phyloP scores from a whole-genome alignment of 75 land plant species.

The Cunninghamia lanceolata region DNA sequence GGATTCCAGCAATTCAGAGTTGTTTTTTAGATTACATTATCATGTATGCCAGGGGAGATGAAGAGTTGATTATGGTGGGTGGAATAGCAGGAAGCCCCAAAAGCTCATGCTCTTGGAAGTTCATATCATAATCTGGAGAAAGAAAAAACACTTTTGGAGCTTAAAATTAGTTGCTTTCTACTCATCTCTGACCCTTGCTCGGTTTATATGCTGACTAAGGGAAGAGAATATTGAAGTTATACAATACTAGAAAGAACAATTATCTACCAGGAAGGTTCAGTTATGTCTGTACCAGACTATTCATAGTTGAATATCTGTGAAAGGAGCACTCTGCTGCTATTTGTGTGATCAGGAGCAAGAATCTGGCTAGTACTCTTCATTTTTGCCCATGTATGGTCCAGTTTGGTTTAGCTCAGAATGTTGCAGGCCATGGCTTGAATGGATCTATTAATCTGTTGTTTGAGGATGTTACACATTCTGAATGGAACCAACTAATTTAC shows the following conservation, averaged over 20 bases:
- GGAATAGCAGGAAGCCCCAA: neutral
- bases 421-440: neutral
- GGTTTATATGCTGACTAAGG: neutral
- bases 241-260: neutral
- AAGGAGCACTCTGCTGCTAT: neutral
- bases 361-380: neutral
- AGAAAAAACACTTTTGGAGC: neutral
- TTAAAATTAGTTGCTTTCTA: neutral
- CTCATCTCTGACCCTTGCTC: neutral
- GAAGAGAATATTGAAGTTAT: neutral
- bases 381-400: neutral
- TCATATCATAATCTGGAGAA: neutral
- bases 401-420: neutral
- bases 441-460: neutral
- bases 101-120: neutral
- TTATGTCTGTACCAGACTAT: neutral
- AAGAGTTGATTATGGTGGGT: neutral
- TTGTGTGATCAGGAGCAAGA: neutral
- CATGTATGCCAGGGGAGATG: neutral
- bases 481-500: neutral
- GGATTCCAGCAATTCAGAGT: neutral
- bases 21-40: neutral
- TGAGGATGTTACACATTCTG: neutral
- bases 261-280: neutral
- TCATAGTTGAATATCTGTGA: neutral